A percentile compares a stretch with the other conserved stretches of the same genome.
These are phyloP conservation scores for Amylocarpus encephaloides DNA, from an alignment of 2,329 filamentous ascomycete species.

Conservation along the genomic window DNA sequence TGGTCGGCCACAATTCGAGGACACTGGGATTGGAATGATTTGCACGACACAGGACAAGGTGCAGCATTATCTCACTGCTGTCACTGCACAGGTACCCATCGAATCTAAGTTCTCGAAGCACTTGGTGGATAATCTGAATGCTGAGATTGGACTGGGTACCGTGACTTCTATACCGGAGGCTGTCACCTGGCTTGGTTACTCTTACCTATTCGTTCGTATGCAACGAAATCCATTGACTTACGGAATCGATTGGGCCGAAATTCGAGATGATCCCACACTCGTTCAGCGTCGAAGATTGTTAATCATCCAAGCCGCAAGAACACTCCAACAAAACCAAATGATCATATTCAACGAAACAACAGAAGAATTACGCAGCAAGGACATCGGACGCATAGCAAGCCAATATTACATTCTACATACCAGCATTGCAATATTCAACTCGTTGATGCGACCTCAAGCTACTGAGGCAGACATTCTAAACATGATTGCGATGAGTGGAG, in stretches of 20 bases:
- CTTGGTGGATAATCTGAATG: conserved; percentile 93
- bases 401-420: conserved; percentile 94
- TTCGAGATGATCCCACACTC: conserved; percentile 78
- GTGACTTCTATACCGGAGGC: conserved; percentile 92
- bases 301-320: conserved; percentile 80
- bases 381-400: conserved; percentile 92
- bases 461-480: conserved; percentile 88
- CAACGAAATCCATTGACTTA: conserved; percentile 84
- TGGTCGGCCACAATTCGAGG: conserved; percentile 94
- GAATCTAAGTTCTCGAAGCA: conserved; percentile 94
- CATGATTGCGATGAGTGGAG: conserved; percentile 96
- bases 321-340: conserved; percentile 92
- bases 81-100: conserved; percentile 94
- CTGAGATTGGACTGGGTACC: conserved; percentile 87
- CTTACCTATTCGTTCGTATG: conserved; percentile 96
- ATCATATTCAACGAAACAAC: conserved; percentile 96
- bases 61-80: conserved; percentile 81
- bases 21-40: conserved; percentile 96
- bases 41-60: conserved; percentile 94
- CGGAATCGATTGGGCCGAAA: conserved; percentile 91
- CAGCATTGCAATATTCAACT: conserved; percentile 93
- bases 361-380: conserved; percentile 87
- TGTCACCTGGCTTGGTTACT: conserved; percentile 96
- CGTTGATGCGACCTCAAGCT: conserved; percentile 79
- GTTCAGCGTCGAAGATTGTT: conserved; percentile 80